Percentiles rank a stretch among this genome's conserved stretches.
These are phyloP conservation scores for Balamuthia mandrillaris DNA, from an alignment of 208 protist genomes.

Conservation along the genomic window DNA sequence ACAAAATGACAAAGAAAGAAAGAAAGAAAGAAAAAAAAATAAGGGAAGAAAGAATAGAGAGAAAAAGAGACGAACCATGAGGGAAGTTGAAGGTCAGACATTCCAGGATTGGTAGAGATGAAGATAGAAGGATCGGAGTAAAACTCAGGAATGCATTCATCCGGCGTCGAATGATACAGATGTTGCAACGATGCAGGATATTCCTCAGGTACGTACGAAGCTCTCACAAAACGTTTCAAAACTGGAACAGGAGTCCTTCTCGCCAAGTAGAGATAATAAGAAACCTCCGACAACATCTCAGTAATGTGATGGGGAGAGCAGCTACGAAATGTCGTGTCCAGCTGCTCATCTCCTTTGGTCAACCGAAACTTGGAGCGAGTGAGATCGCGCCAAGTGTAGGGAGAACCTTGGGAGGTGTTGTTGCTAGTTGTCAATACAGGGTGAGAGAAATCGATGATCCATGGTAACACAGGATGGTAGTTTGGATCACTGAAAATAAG, in stretches of 20 bases:
- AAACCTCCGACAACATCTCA: slow-evolving; percentile 56
- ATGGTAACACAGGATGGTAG: slow-evolving; percentile 56
- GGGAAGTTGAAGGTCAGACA: slow-evolving; percentile 55
- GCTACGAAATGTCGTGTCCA: slow-evolving; percentile 46
- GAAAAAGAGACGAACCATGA: too few relatives aligned
- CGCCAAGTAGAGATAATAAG: slow-evolving; percentile 62
- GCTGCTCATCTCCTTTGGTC: slow-evolving; percentile 59
- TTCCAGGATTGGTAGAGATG: slow-evolving; percentile 52
- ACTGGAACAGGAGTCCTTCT: slow-evolving; percentile 51
- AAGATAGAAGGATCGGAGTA: slow-evolving; percentile 64
- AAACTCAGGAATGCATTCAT: slow-evolving; percentile 72
- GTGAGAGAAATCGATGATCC: slow-evolving; percentile 54
- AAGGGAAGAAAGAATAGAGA: too few relatives aligned
- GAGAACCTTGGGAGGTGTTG: too few relatives aligned
- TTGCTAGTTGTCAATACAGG: too few relatives aligned
- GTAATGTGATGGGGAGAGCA: slow-evolving; percentile 54
- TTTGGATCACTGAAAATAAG: too few relatives aligned
- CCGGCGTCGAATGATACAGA: slow-evolving; percentile 69
- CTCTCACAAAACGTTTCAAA: slow-evolving; percentile 47
- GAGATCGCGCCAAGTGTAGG: slow-evolving; percentile 42
- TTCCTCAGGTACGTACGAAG: slow-evolving; percentile 63
- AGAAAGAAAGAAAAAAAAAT: too few relatives aligned
- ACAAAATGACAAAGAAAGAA: too few relatives aligned
- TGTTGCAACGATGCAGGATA: slow-evolving; percentile 59
- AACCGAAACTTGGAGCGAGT: slow-evolving; percentile 52